phyloP scores from a whole-genome alignment of 371 early-diverging fungal species.

The Haplosporangium sp. region DNA sequence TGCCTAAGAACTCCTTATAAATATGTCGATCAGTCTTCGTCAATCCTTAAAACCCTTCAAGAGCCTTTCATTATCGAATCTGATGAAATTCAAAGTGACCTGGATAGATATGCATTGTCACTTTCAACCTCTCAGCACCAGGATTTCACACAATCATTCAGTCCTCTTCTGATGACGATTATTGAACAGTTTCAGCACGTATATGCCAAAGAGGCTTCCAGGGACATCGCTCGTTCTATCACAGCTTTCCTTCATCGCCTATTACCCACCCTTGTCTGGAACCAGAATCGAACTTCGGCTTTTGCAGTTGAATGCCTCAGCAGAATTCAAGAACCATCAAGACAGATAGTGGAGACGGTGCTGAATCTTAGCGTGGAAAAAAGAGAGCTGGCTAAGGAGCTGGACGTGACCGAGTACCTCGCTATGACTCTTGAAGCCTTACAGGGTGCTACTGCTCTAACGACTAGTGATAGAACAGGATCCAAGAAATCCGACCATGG shows the following conservation, averaged over 20 bases:
- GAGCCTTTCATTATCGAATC: conserved; percentile 15
- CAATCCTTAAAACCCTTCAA: conserved; percentile 51
- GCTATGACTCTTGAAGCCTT: conserved; percentile 19
- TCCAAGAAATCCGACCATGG: conserved; percentile 2
- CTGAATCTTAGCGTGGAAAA: conserved; percentile 8
- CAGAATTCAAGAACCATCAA: conserved; percentile 30
- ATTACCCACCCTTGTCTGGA: conserved; percentile 49
- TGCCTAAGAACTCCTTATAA: conserved; percentile 72
- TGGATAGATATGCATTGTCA: conserved; percentile 18
- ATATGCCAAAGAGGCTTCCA: conserved; percentile 55
- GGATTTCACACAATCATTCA: conserved; percentile 62
- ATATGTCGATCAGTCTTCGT: conserved; percentile 68
- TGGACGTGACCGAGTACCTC: conserved; percentile 31
- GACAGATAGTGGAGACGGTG: conserved; percentile 15
- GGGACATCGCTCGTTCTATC: conserved; percentile 34
- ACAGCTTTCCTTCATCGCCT: conserved; percentile 57
- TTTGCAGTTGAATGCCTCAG: conserved; percentile 25
- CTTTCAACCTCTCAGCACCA: conserved; percentile 35
- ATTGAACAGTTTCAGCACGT: conserved; percentile 64
- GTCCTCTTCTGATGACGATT: conserved; percentile 66
- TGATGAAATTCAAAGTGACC: conserved; percentile 6
- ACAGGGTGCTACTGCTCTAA: neutral
- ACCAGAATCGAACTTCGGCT: conserved; percentile 49
- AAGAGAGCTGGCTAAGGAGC: conserved; percentile 2
- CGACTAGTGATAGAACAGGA: neutral